phyloP scores from a whole-genome alignment of 2,329 filamentous ascomycete species.

The Fusarium aywerte region DNA sequence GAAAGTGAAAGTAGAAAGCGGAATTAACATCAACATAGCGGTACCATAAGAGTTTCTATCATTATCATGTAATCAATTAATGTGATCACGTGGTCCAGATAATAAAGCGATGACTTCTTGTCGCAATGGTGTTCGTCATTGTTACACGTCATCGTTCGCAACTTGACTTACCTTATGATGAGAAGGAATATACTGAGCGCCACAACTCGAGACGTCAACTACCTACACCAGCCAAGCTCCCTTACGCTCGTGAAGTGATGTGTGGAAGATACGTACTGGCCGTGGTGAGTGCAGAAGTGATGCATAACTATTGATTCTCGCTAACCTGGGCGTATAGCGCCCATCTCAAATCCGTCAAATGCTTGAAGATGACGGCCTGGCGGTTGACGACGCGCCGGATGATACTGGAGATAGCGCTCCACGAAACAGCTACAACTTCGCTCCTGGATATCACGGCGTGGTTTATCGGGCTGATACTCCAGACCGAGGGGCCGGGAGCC shows the following conservation, averaged over 20 bases:
- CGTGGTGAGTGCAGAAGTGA: slow-evolving; percentile 43
- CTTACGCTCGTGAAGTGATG: slow-evolving; percentile 48
- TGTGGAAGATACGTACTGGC: slow-evolving; percentile 53
- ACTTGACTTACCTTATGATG: neutral
- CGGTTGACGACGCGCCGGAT: slow-evolving; percentile 74
- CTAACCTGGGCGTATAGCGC: slow-evolving; percentile 62
- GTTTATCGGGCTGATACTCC: slow-evolving; percentile 83
- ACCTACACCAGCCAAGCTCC: neutral
- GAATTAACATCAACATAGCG: slow-evolving; percentile 16
- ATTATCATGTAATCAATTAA: neutral
- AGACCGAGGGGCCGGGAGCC: slow-evolving; percentile 65
- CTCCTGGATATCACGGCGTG: slow-evolving; percentile 84
- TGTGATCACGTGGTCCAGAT: neutral
- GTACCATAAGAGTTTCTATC: slow-evolving; percentile 22
- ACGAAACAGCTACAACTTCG: slow-evolving; percentile 90
- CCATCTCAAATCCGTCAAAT: slow-evolving; percentile 79
- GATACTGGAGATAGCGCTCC: slow-evolving; percentile 71
- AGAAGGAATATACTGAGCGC: neutral
- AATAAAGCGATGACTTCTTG: no score
- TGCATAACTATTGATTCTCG: neutral
- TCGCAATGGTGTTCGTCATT: neutral
- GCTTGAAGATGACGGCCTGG: slow-evolving; percentile 79
- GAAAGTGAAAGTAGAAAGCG: neutral
- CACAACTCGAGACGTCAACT: neutral
- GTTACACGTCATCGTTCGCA: slow-evolving; percentile 16